Evolutionary conservation across 371 early-diverging fungal species (phyloP).

Genomic region (Blakeslea trispora): DNA sequence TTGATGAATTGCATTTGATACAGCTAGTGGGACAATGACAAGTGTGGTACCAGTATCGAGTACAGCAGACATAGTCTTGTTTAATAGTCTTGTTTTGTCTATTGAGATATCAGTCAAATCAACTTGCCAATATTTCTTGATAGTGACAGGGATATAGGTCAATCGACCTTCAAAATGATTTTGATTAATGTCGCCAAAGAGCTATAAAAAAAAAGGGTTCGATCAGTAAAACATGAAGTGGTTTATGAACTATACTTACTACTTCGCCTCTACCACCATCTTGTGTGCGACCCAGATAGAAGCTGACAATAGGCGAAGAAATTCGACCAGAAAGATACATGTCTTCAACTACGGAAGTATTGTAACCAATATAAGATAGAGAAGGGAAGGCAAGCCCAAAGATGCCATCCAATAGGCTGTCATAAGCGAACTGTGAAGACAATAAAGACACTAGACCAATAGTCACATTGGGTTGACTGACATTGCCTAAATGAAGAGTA

Average conservation of each 20-base stretch:
- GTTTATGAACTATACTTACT: slow-evolving; percentile 20
- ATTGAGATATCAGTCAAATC: slow-evolving; percentile 41
- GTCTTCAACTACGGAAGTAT: slow-evolving; percentile 28
- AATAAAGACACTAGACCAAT: slow-evolving; percentile 30
- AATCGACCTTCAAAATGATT: slow-evolving; percentile 46
- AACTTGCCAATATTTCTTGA: slow-evolving; percentile 56
- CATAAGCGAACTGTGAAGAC: slow-evolving; percentile 18
- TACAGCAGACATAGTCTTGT: slow-evolving; percentile 33
- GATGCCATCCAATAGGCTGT: slow-evolving; percentile 53
- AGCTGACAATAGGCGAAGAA: slow-evolving; percentile 32
- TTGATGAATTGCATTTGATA: slow-evolving; percentile 44
- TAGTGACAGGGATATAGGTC: slow-evolving; percentile 39
- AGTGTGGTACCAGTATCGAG: slow-evolving; percentile 54
- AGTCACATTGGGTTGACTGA: slow-evolving; percentile 19
- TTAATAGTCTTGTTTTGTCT: slow-evolving; percentile 24
- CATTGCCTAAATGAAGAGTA: slow-evolving; percentile 40
- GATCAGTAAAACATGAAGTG: neutral
- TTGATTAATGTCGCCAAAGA: slow-evolving; percentile 41
- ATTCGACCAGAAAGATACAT: slow-evolving; percentile 28
- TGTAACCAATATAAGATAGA: slow-evolving; percentile 36
- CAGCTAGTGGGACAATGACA: slow-evolving; percentile 33
- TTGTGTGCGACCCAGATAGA: slow-evolving; percentile 33
- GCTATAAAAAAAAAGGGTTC: slow-evolving; percentile 15
- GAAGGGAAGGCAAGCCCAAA: slow-evolving; percentile 57
- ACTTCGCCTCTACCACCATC: slow-evolving; percentile 45